phyloP scores from a whole-genome alignment of 1,284 basidiomycete species.

The Bothia castanella region DNA sequence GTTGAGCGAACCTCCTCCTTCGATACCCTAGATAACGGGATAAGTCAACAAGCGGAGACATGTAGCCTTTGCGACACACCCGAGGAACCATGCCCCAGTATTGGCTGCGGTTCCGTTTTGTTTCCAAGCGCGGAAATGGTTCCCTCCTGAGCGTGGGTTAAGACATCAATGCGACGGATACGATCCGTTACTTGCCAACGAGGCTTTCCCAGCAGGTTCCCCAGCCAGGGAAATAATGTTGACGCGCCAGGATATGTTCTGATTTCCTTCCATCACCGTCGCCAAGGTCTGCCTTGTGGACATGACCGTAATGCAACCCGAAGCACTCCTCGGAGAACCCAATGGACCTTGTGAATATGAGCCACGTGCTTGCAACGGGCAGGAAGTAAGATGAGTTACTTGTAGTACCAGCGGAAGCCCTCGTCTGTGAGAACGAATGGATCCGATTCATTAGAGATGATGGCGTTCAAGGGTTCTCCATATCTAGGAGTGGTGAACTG shows the following conservation, averaged over 20 bases:
- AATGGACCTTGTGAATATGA: slow-evolving; percentile 51
- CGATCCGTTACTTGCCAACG: slow-evolving; percentile 44
- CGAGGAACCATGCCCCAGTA: slow-evolving; percentile 70
- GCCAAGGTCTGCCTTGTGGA: slow-evolving; percentile 67
- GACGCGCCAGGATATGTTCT: slow-evolving; percentile 64
- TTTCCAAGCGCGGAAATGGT: slow-evolving; percentile 67
- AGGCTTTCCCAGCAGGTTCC: slow-evolving; percentile 74
- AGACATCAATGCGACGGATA: slow-evolving; percentile 16
- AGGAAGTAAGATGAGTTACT: slow-evolving; percentile 36
- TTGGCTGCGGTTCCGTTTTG: slow-evolving; percentile 65
- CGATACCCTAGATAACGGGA: slow-evolving; percentile 49
- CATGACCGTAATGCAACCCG: slow-evolving; percentile 63
- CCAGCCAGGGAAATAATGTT: slow-evolving; percentile 60
- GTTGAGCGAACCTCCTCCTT: slow-evolving; percentile 54
- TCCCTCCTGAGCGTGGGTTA: slow-evolving; percentile 41
- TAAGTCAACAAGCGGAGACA: neutral
- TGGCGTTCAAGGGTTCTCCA: slow-evolving; percentile 71
- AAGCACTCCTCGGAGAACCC: slow-evolving; percentile 76
- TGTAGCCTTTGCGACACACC: slow-evolving; percentile 38
- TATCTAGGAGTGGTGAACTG: slow-evolving; percentile 63
- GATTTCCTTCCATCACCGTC: slow-evolving; percentile 62
- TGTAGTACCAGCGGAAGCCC: slow-evolving; percentile 58
- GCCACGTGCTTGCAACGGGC: neutral
- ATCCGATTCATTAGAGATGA: slow-evolving; percentile 59
- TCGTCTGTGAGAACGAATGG: slow-evolving; percentile 61